Evolutionary conservation across 768 basidiomycete species (phyloP), one percentile per base, ranked within the genome.

Genomic region (Leucocoprinus leucothites): DNA sequence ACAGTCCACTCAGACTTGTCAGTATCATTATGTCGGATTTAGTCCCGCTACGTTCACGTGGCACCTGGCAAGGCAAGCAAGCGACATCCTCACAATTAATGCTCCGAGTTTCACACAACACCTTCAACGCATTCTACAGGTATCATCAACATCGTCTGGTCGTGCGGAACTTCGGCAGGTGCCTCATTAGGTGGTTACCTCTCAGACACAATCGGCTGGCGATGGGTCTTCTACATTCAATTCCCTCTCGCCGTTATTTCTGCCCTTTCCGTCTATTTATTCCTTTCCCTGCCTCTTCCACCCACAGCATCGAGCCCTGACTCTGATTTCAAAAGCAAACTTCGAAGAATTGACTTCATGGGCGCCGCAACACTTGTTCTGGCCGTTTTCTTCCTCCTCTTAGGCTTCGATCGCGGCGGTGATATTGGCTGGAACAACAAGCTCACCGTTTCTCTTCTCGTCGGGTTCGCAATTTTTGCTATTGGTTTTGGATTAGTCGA

Each of bases 11-110:
- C 61, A 85, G 84, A 1, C 69, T 86, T 25, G 80, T 79, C 14
- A 82, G 80, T 51, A 87, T 88, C 53, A 78, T 87, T 35, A 76
- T 87, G 67, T 85, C 83, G 3, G 86, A 87, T 58, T 70, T 86
- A 16, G 79, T 86, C 1, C 82, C 85, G 0, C 70, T 87, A 44
- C 75, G 85, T 1, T 74, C 75, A 21, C 73, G 85, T 48, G 86
- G 86, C 21, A 86, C 83, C n/a, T 85, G 84, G 79, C 85, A 87
- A 79, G 86, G 83, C 76, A 21, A 3, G 64, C 57, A 1, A 22
- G 24, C 9, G 14, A 38, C 38, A 38, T 38, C 3, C 16, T 9
- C 21, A 18, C 25, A 11, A n/a, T 48, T 38, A 3, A 2, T 50
- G 21, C 48, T 41, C 24, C 36, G 3, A 25, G 14, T 42, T 11